phyloP scores from a whole-genome alignment of 768 basidiomycete genomes.

The Russula sp. region DNA sequence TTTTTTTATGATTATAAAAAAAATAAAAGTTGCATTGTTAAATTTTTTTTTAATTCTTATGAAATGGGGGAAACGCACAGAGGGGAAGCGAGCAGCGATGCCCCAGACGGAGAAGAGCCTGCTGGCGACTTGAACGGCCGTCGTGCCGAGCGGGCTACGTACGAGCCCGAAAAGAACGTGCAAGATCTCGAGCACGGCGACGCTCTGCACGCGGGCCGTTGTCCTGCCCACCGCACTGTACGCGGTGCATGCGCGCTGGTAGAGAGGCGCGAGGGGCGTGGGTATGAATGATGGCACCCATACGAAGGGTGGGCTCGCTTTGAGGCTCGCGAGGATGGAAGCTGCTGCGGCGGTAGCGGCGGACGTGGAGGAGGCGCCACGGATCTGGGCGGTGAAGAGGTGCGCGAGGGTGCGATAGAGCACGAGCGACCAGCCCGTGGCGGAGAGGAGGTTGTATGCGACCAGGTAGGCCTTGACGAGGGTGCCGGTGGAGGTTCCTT shows the following conservation, averaged over 20 bases:
- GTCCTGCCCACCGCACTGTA: conserved; percentile 52
- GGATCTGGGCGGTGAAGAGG: not conserved
- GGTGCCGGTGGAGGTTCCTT: not conserved
- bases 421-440: conserved; percentile 14
- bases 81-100: conserved; percentile 55
- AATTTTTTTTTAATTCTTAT: no score
- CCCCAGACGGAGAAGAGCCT: conserved; percentile 84
- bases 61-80: conserved; percentile 36
- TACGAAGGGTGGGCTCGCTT: conserved; percentile 18
- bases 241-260: conserved; percentile 47
- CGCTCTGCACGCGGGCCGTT: conserved; percentile 73
- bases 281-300: conserved; percentile 34
- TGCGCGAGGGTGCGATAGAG: conserved; percentile 18
- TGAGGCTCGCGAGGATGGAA: conserved; percentile 8
- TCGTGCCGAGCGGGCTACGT: conserved; percentile 65
- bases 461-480: conserved; percentile 22
- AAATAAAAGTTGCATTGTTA: not conserved
- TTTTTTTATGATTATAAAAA: not conserved
- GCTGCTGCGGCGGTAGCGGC: not conserved
- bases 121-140: conserved; percentile 71
- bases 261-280: conserved; percentile 34
- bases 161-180: conserved; percentile 80
- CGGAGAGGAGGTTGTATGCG: conserved; percentile 20
- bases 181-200: conserved; percentile 75
- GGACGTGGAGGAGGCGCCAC: not conserved